phyloP scores from a whole-genome alignment of 1,139 yeast species.

The Kurtzmaniella quercitrusa region DNA sequence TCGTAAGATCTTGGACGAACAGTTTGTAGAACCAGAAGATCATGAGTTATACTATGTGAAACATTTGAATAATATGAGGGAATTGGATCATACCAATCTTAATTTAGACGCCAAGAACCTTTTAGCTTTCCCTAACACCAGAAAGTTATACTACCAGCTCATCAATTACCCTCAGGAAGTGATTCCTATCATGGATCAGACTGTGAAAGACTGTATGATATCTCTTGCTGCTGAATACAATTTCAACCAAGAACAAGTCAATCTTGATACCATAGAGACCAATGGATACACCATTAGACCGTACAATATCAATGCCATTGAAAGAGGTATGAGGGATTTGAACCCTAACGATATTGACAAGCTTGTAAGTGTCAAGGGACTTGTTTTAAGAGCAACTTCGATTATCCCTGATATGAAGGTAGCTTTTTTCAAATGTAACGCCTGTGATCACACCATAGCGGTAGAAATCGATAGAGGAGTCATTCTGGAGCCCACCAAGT shows the following conservation, averaged over 20 bases:
- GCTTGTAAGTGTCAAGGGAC: slow-evolving; percentile 84
- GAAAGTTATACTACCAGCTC: slow-evolving; percentile 77
- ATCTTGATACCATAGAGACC: slow-evolving; percentile 71
- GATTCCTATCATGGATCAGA: slow-evolving; percentile 96
- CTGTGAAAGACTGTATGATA: slow-evolving; percentile 85
- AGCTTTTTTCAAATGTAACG: slow-evolving; percentile 92
- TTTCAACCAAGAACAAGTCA: slow-evolving; percentile 27
- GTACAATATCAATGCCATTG: slow-evolving; percentile 59
- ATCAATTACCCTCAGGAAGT: slow-evolving; percentile 95
- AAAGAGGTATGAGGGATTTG: slow-evolving; percentile 86
- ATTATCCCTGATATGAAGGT: slow-evolving; percentile 97
- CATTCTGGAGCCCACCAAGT: slow-evolving; percentile 86
- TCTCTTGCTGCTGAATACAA: slow-evolving; percentile 63
- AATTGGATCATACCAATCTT: slow-evolving; percentile 74
- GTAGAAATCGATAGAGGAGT: slow-evolving; percentile 94
- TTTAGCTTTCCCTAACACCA: slow-evolving; percentile 70
- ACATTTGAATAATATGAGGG: slow-evolving; percentile 69
- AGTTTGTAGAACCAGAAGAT: slow-evolving; percentile 48
- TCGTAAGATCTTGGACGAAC: slow-evolving; percentile 51
- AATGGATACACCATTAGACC: slow-evolving; percentile 87
- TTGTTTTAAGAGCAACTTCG: slow-evolving; percentile 83
- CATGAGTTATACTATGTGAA: slow-evolving; percentile 72
- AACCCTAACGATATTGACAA: slow-evolving; percentile 96
- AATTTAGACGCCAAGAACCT: slow-evolving; percentile 82
- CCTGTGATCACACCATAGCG: slow-evolving; percentile 88